Evolutionary conservation across 2,329 filamentous ascomycete species (phyloP).

Genomic region (Talaromyces sp.): DNA sequence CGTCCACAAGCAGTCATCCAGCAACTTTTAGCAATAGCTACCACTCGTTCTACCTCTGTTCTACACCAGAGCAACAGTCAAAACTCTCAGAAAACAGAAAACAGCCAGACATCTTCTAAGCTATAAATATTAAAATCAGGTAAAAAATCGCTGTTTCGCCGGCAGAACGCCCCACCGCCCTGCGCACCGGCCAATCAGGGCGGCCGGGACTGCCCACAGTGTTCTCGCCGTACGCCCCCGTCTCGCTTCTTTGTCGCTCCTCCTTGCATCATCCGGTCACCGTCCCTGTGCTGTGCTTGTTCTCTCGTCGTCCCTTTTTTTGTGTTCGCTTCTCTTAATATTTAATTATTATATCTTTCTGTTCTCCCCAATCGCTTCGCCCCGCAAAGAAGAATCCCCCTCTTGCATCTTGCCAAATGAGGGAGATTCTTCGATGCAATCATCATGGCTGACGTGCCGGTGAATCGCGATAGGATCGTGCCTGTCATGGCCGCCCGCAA

Average conservation of each 20-base stretch:
- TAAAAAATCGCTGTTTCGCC: too few species aligned
- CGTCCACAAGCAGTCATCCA: neutral
- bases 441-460: conserved; percentile 32
- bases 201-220: neutral
- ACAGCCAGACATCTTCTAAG: too few species aligned
- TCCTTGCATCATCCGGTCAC: neutral
- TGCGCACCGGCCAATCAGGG: neutral
- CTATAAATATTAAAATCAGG: too few species aligned
- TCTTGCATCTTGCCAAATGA: conserved; percentile 23
- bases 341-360: conserved; percentile 2
- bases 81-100: neutral
- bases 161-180: neutral
- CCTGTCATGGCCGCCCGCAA: conserved; percentile 30
- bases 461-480: conserved; percentile 36
- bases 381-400: conserved; percentile 14
- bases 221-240: neutral
- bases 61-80: neutral
- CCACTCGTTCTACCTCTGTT: neutral
- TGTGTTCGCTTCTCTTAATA: conserved; percentile 11
- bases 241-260: neutral
- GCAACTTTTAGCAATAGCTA: neutral
- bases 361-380: neutral
- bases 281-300: too few species aligned
- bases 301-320: conserved; percentile 3
- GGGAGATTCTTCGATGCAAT: conserved; percentile 25